Conservation (phyloP, 495 filamentous ascomycete species). For the Xylaria telfairii region DNA sequence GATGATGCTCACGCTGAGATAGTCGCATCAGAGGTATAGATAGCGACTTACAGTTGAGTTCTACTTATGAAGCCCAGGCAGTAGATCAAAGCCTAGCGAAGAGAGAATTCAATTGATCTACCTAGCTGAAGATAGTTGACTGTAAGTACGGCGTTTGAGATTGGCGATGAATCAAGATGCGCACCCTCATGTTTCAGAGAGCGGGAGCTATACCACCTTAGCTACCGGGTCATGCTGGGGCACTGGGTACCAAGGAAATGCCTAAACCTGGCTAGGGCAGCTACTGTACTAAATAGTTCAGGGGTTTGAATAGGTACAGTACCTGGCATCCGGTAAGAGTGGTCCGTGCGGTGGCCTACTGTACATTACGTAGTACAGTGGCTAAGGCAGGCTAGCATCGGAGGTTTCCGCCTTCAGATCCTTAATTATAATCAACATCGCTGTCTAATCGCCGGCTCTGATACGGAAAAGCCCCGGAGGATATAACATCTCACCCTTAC, state of each 20-base stretch:
- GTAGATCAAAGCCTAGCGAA: too few relatives aligned
- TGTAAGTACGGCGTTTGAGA: constrained; percentile 25
- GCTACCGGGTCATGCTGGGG: too few relatives aligned
- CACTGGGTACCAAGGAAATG: too few relatives aligned
- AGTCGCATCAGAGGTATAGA: neutral
- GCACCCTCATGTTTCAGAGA: constrained; percentile 32
- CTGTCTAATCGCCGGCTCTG: neutral
- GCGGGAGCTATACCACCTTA: neutral
- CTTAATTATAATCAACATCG: neutral
- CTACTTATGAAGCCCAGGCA: neutral
- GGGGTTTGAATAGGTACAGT: too few relatives aligned
- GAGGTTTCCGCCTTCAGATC: neutral
- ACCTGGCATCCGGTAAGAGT: constrained; percentile 3
- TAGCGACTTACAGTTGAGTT: neutral
- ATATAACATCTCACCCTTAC: neutral
- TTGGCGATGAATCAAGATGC: constrained; percentile 37
- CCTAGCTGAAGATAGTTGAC: neutral
- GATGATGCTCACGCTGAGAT: neutral
- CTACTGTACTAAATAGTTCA: too few relatives aligned
- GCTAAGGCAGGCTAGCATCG: too few relatives aligned
- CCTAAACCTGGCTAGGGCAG: neutral
- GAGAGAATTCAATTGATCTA: neutral
- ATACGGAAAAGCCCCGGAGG: neutral
- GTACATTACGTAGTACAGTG: neutral
- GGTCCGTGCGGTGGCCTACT: neutral